Base-by-base conservation (phyloP, 2,329 filamentous ascomycete genomes). In the Pseudogymnoascus sp. region DNA sequence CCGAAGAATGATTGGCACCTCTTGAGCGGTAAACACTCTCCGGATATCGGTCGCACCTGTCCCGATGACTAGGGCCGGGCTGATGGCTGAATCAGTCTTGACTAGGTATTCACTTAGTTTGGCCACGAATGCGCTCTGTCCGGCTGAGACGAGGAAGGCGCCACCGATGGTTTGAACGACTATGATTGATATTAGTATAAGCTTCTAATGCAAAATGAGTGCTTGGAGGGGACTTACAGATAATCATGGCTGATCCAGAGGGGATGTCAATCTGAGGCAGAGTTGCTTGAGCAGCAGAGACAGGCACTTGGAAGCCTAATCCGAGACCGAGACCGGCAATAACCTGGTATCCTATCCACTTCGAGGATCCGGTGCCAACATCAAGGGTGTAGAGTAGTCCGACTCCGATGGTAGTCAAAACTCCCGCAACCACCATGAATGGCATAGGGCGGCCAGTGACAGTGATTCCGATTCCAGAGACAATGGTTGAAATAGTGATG, bases 161-260 rank as follows among this genome's bases (percentile, higher is more conserved):
- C 82, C 83, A 11, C 83, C 84, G 1, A 86, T 77, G 66, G 83
- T 83, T 71, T 86, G 83, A 38, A 78, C 75, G 68, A 86, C 86
- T 67, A 76, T 65, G 64, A 71, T 65, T 35, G 10, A n/a, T 40
- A 31, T 63, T 64, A 64, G 60, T 17, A 44, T 40, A 28, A 6
- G 19, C 31, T 50, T 21, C 10, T 15, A 4, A 8, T 31, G 33
- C n/a, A 19, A 7, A 31, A 17, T 31, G 31, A 10, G 31, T 23
- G 21, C 19, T 38, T 13, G 11, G 8, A 8, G 44, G 31, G 17
- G 9, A 61, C 64, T 65, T 35, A 65, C 65, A 67, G 13, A 86
- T 82, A 53, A 78, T 79, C 66, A 83, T 79, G 11, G 83, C 80
- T 33, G 83, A 78, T 23, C 83, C 83, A 0, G 78, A 81, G 4